Evolutionary conservation across 2,329 filamentous ascomycete species (phyloP), one percentile per base, ranked within the genome.

Genomic region (Hymenoscyphus salicellus): DNA sequence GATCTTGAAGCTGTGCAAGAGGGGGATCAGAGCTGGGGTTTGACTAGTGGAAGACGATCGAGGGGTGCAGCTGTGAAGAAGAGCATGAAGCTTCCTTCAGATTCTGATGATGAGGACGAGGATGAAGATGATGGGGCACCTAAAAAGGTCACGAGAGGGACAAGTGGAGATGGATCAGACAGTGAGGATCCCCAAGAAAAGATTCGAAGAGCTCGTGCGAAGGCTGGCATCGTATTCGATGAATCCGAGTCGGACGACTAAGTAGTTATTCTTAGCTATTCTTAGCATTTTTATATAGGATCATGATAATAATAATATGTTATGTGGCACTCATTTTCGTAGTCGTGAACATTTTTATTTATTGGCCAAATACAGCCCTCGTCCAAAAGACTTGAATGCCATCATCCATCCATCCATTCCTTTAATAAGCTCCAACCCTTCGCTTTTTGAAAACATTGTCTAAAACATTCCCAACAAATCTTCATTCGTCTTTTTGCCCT

Each of bases 1-100:
- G 94, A 99, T 73, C 80, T 97, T 6, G 91, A 95, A 73, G 89
- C 88, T 14, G 92, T 97, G 17, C 87, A 92, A 75, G 88, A 95
- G 75, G 93, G 92, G 72, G 89, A 92, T 65, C 84, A 86, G 70
- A 82, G 84, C 60, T 97, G 93, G 93, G 94, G 94, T 0, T 77
- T 78, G 46, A 77, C 74, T 11, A 72, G 73, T 5, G 74, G 8
- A 66, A 74, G 56, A 75, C 73, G 55, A 74, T 73, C 61, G 69
- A 75, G 66, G 70, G 66, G 60, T 65, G 73, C 17, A 67, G 75
- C 65, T 65, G 66, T 49, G 68, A 72, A 49, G 70, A 73, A 57
- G 75, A 76, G 82, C 80, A 68, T 79, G 80, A 52, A 77, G 78
- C 80, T 70, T 55, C 61, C 59, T 36, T 63, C 58, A 41, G 64